Percentiles rank a stretch among this genome's conserved stretches.
Evolutionary conservation across 192 early-diverging fungal genomes (phyloP).

Genomic region (Backusella australiensis): DNA sequence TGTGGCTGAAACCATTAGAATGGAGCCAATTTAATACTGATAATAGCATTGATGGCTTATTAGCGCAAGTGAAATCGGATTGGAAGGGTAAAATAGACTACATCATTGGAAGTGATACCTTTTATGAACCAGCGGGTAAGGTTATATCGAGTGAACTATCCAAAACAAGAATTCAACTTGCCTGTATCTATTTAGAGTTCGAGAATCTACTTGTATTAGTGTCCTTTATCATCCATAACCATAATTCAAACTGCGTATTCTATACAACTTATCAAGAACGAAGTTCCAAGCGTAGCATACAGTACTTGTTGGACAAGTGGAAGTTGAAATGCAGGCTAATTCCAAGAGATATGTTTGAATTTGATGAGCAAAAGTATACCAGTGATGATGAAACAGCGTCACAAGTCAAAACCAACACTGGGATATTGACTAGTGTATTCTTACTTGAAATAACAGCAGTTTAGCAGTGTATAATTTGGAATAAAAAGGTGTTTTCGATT

Average conservation of each 20-base stretch:
- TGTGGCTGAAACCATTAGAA: conserved; percentile 42
- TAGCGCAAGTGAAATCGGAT: conserved; percentile 21
- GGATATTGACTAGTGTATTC: conserved; percentile 30
- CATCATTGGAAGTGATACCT: conserved; percentile 56
- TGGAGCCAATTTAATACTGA: conserved; percentile 45
- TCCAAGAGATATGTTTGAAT: conserved; percentile 33
- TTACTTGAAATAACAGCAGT: conserved; percentile 22
- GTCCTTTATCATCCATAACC: conserved; percentile 51
- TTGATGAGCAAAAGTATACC: conserved; percentile 36
- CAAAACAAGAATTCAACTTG: background rate
- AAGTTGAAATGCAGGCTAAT: conserved; percentile 42
- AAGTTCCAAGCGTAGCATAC: conserved; percentile 59
- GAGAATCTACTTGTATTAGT: conserved; percentile 64
- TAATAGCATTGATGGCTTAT: conserved; percentile 37
- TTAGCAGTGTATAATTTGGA: no score
- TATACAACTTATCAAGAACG: conserved; percentile 76
- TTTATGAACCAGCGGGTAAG: conserved; percentile 54
- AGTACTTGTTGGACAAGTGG: conserved; percentile 62
- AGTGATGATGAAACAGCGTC: background rate
- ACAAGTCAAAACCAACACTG: conserved; percentile 1
- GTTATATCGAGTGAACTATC: background rate
- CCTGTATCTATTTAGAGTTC: conserved; percentile 44
- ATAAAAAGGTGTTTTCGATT: no score
- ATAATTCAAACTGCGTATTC: conserved; percentile 53
- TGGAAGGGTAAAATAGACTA: conserved; percentile 39